Evolutionary conservation across 202 grass and related monocot species (phyloP).

Genomic region (Carex sylvatica): DNA sequence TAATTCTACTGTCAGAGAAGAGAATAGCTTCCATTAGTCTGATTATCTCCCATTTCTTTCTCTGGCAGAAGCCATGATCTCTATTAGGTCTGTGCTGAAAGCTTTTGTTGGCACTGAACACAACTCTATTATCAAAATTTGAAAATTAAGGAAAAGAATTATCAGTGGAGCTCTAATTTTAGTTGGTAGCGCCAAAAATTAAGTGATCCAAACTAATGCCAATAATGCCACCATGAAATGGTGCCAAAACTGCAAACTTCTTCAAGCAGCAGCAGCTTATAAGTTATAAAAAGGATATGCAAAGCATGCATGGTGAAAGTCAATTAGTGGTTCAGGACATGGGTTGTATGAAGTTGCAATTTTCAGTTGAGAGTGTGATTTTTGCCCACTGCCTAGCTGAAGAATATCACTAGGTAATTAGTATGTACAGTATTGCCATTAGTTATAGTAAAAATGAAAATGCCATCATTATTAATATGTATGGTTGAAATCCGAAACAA

Average conservation of each 20-base stretch:
- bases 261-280: background rate
- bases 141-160: background rate
- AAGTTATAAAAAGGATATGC: background rate
- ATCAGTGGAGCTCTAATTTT: background rate
- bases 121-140: background rate
- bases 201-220: background rate
- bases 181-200: background rate
- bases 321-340: background rate
- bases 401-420: background rate
- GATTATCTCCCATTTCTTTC: background rate
- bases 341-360: background rate
- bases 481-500: background rate
- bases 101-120: background rate
- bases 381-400: background rate
- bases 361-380: background rate
- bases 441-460: too few relatives aligned
- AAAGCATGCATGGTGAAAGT: background rate
- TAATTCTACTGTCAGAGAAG: too few relatives aligned
- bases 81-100: background rate
- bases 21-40: too few relatives aligned
- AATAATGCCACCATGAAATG: background rate
- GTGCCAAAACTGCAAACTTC: background rate
- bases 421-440: too few relatives aligned
- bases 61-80: background rate
- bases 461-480: too few relatives aligned